These are phyloP conservation scores for Gracilaria caudata DNA, from an alignment of 23 red algal species.

Conservation along the genomic window DNA sequence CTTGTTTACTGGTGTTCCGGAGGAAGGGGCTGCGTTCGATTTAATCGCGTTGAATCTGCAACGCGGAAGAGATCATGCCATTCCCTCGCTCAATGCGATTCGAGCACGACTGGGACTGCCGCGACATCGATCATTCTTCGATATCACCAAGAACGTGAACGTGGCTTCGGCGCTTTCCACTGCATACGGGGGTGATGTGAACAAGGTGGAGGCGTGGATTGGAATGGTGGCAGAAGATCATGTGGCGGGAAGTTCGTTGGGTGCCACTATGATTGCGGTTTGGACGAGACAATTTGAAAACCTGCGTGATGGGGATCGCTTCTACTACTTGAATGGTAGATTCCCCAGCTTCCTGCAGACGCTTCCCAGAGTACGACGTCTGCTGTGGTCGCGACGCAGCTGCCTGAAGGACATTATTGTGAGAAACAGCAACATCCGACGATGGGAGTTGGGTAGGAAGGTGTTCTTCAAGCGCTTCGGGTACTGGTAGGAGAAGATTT, in stretches of 20 bases:
- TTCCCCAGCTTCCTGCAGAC: not conserved
- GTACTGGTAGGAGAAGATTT: not conserved
- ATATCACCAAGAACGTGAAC: conserved; percentile 44
- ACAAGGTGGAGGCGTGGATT: conserved; percentile 63
- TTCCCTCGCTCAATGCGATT: conserved; percentile 42
- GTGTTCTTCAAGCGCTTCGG: conserved; percentile 11
- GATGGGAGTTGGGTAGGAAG: not conserved
- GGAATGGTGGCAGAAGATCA: conserved; percentile 62
- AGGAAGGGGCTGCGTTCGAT: conserved; percentile 56
- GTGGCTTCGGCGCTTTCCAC: conserved; percentile 9
- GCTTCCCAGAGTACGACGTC: conserved; percentile 4
- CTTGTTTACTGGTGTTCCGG: conserved; percentile 60
- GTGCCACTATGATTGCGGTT: conserved; percentile 30
- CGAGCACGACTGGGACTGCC: not conserved
- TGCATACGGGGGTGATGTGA: conserved; percentile 35
- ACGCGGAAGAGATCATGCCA: conserved; percentile 69
- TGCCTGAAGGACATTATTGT: conserved; percentile 39
- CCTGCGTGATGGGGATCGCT: conserved; percentile 66
- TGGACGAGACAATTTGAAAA: conserved; percentile 50
- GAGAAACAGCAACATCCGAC: conserved; percentile 19
- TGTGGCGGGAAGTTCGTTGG: conserved; percentile 36
- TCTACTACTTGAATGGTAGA: conserved; percentile 48
- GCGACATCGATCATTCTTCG: not conserved
- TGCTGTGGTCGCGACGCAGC: not conserved
- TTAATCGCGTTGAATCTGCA: conserved; percentile 73